phyloP scores from a whole-genome alignment of 257 asterid species.

The Plantago elongata region DNA sequence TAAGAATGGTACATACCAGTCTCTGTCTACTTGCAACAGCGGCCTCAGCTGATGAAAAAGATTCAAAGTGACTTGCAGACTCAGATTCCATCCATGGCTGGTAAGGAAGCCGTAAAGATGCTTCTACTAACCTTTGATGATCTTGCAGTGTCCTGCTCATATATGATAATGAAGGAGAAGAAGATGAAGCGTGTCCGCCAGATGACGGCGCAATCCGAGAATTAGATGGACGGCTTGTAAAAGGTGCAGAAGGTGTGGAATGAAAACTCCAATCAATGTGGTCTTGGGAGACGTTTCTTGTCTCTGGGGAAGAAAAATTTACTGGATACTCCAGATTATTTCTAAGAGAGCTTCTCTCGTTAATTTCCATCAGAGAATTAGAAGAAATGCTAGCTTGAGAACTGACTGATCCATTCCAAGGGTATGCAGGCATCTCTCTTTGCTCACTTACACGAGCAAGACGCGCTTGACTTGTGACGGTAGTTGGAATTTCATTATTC shows the following conservation, averaged over 20 bases:
- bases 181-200: slow-evolving; percentile 32
- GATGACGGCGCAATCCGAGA: slow-evolving; percentile 37
- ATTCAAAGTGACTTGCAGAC: slow-evolving; percentile 38
- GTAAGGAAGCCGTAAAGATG: slow-evolving; percentile 44
- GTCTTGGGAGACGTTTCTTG: slow-evolving; percentile 44
- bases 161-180: slow-evolving; percentile 43
- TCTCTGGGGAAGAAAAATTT: slow-evolving; percentile 45
- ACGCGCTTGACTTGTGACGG: slow-evolving; percentile 38
- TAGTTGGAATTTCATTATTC: slow-evolving; percentile 30
- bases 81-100: slow-evolving; percentile 43
- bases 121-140: slow-evolving; percentile 41
- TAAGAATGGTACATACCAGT: slow-evolving; percentile 32
- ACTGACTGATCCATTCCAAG: slow-evolving; percentile 48
- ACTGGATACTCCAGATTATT: slow-evolving; percentile 40
- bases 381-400: slow-evolving; percentile 45
- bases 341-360: slow-evolving; percentile 40
- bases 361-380: slow-evolving; percentile 32
- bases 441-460: slow-evolving; percentile 38
- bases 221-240: slow-evolving; percentile 40
- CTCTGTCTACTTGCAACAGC: slow-evolving; percentile 75
- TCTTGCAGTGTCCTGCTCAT: slow-evolving; percentile 40
- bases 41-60: slow-evolving; percentile 49
- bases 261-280: slow-evolving; percentile 62
- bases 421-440: slow-evolving; percentile 34
- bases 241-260: slow-evolving; percentile 44